Base-by-base conservation (phyloP, 1,284 basidiomycete species). In the Austroboletus niveus region DNA sequence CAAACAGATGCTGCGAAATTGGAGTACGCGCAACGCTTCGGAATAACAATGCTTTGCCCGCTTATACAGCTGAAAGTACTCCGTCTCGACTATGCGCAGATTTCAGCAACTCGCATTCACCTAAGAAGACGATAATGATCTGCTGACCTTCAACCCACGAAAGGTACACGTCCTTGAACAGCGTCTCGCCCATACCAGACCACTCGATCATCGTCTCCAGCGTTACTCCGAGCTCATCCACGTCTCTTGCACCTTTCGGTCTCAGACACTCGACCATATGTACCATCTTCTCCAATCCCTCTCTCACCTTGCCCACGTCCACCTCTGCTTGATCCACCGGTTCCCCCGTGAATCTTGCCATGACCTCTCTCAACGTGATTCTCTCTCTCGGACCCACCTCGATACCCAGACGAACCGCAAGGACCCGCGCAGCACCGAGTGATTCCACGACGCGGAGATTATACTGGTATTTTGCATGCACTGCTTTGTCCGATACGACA, bases 391-490 rank as follows among this genome's bases (percentile, higher is more conserved):
- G 46, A 0, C 61, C 73, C 9, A 78, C 69, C 1, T 63, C 41
- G 24, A 87, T 65, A 0, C 74, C 77, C 34, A 91, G 77, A 6
- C 73, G 67, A 27, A 75, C 75, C 0, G 84, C 82, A 11, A 95
- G 78, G 7, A 92, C 75, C 14, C 88, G 78, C 0, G 92, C 89
- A 2, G 84, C 87, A 47, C 84, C 85, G 29, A 92, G 82, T 0
- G 86, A 89, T 70, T 95, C 93, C 17, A 94, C 87, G 20, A 93
- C 91, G 20, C 92, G 87, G 32, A 95, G 76, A 67, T 95, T 95
- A 74, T 94, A 94, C 42, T 84, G 79, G 46, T 77, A 81, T 57
- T 87, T 88, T 3, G 90, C 86, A 40, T 82, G 82, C 54, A 87
- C 78, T 3, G 84, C 83, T 68, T 94, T 93, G 63, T 92, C 86